These are phyloP conservation scores for Aspergillus cejpii DNA, from an alignment of 2,329 filamentous ascomycete genomes.

Conservation along the genomic window DNA sequence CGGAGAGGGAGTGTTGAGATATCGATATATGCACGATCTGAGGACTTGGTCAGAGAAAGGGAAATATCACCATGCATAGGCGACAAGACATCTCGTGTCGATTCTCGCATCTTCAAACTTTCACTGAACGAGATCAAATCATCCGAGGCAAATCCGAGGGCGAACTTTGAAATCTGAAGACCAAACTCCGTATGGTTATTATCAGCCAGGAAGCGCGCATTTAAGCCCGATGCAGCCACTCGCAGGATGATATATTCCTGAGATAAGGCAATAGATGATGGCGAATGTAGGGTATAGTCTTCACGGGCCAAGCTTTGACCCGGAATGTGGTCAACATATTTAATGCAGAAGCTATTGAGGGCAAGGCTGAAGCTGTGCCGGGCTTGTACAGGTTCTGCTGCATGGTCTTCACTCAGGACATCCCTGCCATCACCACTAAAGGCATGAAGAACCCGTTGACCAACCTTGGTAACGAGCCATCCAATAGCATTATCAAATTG, in stretches of 20 bases:
- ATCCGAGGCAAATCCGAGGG: constrained; percentile 44
- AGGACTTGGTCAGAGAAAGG: constrained; percentile 30
- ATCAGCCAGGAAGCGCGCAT: constrained; percentile 18
- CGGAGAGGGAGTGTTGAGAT: constrained; percentile 71
- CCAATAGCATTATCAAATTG: constrained; percentile 39
- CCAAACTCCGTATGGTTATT: constrained; percentile 22
- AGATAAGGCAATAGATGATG: constrained; percentile 17
- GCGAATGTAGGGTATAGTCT: constrained; percentile 7
- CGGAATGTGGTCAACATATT: constrained; percentile 35
- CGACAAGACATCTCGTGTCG: constrained; percentile 37
- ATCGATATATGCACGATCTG: constrained; percentile 44
- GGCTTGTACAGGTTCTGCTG: constrained; percentile 6
- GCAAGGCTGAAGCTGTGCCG: constrained; percentile 20
- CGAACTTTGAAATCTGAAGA: constrained; percentile 38
- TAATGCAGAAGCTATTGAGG: constrained; percentile 29
- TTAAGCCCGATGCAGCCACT: constrained; percentile 22
- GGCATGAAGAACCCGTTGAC: constrained; percentile 26
- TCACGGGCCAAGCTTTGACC: constrained; percentile 23
- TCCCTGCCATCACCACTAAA: constrained; percentile 13
- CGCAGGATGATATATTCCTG: constrained; percentile 33
- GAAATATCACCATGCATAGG: constrained; percentile 37
- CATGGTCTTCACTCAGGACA: constrained; percentile 3
- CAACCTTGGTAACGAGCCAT: constrained; percentile 37
- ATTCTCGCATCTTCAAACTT: constrained; percentile 42
- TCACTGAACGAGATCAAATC: constrained; percentile 50